A percentile compares a stretch with the other conserved stretches of the same genome.
These are phyloP conservation scores for Cordia subcordata DNA, from an alignment of 257 asterid species.

Conservation along the genomic window DNA sequence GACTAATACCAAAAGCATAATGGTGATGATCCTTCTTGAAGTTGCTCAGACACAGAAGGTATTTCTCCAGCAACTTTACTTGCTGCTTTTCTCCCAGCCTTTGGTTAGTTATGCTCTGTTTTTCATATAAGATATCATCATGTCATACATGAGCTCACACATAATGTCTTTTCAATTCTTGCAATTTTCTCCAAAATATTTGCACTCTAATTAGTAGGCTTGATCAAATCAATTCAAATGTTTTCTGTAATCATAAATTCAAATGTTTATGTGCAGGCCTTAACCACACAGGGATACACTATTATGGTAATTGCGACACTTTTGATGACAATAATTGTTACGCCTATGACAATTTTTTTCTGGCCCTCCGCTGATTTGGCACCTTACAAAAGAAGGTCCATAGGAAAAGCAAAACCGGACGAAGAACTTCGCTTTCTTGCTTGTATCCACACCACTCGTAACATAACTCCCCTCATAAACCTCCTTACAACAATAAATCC, in stretches of 20 bases:
- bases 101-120: background rate
- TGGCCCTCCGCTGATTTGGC: slow-evolving; percentile 35
- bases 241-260: no score
- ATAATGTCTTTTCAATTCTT: no score
- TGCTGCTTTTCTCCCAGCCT: background rate
- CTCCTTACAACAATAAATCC: slow-evolving; percentile 67
- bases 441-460: slow-evolving; percentile 55
- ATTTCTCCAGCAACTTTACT: background rate
- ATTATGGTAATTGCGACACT: slow-evolving; percentile 60
- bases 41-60: slow-evolving; percentile 73
- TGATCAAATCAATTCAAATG: no score
- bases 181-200: no score
- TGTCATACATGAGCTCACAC: no score
- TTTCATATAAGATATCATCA: no score
- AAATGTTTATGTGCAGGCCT: slow-evolving; percentile 34
- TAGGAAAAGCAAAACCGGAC: slow-evolving; percentile 58
- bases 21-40: slow-evolving; percentile 74
- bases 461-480: slow-evolving; percentile 56
- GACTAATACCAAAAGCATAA: slow-evolving; percentile 61
- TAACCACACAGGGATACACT: slow-evolving; percentile 50
- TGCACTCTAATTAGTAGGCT: no score
- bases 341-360: slow-evolving; percentile 44
- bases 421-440: slow-evolving; percentile 75
- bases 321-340: slow-evolving; percentile 57
- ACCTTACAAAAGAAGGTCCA: slow-evolving; percentile 69